Percentiles rank a stretch among this genome's conserved stretches.
Conservation (phyloP, 805 yeast species). For the Ogataea siamensis region DNA sequence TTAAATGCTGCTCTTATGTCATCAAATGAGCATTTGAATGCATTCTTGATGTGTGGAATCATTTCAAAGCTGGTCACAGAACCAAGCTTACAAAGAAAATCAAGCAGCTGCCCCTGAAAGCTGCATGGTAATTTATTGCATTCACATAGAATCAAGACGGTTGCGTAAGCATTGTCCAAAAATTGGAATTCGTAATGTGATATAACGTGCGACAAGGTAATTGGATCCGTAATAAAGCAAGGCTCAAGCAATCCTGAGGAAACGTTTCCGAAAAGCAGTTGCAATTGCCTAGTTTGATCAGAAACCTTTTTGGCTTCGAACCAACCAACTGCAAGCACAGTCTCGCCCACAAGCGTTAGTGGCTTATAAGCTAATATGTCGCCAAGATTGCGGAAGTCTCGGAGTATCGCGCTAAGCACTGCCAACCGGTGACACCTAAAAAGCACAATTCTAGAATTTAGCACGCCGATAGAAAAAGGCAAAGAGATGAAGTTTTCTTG, state of each 20-base stretch:
- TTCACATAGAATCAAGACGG: constrained; percentile 19
- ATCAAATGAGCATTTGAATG: constrained; percentile 32
- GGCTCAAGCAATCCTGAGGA: constrained; percentile 10
- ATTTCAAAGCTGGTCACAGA: constrained; percentile 18
- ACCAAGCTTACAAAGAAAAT: constrained; percentile 27
- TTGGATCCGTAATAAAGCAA: constrained; percentile 7
- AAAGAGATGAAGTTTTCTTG: background rate
- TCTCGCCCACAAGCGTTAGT: constrained; percentile 4
- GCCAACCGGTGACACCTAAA: constrained; percentile 13
- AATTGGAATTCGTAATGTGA: constrained; percentile 24
- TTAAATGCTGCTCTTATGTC: constrained; percentile 37
- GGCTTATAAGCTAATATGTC: constrained; percentile 19
- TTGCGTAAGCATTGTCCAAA: constrained; percentile 25
- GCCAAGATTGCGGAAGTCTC: constrained; percentile 13
- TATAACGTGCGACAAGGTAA: constrained; percentile 14
- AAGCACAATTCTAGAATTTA: constrained; percentile 18
- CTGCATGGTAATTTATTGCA: constrained; percentile 1
- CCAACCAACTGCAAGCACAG: constrained; percentile 30
- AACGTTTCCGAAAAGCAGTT: constrained; percentile 13
- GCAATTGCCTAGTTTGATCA: constrained; percentile 18
- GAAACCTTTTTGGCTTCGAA: constrained; percentile 28
- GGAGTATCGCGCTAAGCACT: constrained; percentile 12
- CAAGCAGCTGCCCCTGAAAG: constrained; percentile 19
- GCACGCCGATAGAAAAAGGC: constrained; percentile 1
- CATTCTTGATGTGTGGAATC: constrained; percentile 8